Conservation (phyloP, 331 rosid genomes). For the Cucumis variabilis region DNA sequence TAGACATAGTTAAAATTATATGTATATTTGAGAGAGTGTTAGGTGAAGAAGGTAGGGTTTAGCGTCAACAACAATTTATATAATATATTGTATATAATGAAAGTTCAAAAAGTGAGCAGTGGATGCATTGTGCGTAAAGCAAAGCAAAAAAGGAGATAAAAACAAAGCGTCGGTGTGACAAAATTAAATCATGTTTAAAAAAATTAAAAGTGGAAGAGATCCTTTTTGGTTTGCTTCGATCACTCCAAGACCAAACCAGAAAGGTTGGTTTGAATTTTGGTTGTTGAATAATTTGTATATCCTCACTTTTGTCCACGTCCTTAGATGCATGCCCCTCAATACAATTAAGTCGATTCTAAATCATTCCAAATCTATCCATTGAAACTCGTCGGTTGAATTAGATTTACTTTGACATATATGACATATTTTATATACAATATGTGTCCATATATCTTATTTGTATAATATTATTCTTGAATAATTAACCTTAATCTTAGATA, state of each 20-base stretch:
- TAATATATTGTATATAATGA: too few species aligned
- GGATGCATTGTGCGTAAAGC: neutral
- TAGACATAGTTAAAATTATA: too few species aligned
- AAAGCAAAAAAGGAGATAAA: neutral
- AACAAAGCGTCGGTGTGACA: slow-evolving; percentile 17
- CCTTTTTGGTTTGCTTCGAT: neutral
- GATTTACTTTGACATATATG: too few species aligned
- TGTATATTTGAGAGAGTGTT: neutral
- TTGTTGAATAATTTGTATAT: too few species aligned
- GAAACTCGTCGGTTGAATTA: too few species aligned
- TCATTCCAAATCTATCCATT: neutral
- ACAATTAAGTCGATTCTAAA: neutral
- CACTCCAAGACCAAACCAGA: neutral
- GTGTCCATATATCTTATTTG: too few species aligned
- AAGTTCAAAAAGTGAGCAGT: neutral
- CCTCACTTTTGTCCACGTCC: neutral
- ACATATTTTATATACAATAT: too few species aligned
- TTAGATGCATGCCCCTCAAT: neutral
- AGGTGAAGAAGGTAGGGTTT: neutral
- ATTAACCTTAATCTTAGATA: too few species aligned
- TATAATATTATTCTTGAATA: too few species aligned
- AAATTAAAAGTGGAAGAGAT: neutral
- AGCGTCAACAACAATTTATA: neutral
- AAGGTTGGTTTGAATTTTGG: neutral
- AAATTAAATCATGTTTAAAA: neutral